Percentiles rank a stretch among this genome's conserved stretches.
Evolutionary conservation across 495 filamentous ascomycete species (phyloP).

Genomic region (Aeminium ludgeri): DNA sequence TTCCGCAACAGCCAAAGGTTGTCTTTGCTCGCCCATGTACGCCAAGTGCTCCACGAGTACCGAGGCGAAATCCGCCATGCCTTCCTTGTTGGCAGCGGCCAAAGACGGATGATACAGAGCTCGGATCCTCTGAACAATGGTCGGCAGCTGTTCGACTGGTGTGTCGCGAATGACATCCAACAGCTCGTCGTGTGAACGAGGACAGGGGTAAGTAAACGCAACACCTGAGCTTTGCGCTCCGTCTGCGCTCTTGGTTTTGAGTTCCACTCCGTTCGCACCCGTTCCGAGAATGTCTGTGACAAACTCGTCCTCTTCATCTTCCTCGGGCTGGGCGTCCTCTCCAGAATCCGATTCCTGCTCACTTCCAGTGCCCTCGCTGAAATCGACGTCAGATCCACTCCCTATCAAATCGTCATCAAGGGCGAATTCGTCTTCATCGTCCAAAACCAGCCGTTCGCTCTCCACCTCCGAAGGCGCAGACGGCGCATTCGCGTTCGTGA

Average conservation of each 20-base stretch:
- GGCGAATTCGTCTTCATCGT: conserved; percentile 84
- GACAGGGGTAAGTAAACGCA: conserved; percentile 72
- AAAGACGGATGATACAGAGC: conserved; percentile 82
- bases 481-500: conserved; percentile 20
- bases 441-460: conserved; percentile 36
- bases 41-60: conserved; percentile 65
- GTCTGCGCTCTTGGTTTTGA: conserved; percentile 27
- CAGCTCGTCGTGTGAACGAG: conserved; percentile 56
- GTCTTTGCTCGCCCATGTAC: conserved; percentile 39
- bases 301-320: conserved; percentile 52
- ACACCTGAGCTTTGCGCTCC: conserved; percentile 35
- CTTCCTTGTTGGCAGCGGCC: conserved; percentile 63
- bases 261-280: conserved; percentile 28
- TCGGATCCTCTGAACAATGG: conserved; percentile 74
- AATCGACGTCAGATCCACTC: conserved; percentile 44
- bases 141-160: conserved; percentile 46
- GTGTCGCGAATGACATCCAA: conserved; percentile 44
- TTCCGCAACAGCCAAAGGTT: conserved; percentile 46
- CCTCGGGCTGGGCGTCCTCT: conserved; percentile 26
- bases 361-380: conserved; percentile 35
- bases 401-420: conserved; percentile 76
- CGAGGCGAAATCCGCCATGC: conserved; percentile 54
- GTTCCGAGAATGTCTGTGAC: conserved; percentile 40
- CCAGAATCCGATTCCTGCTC: conserved; percentile 35
- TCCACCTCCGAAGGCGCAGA: conserved; percentile 15